These are phyloP conservation scores for Berkeleyomyces rouxiae DNA, from an alignment of 2,329 filamentous ascomycete genomes.

Conservation along the genomic window DNA sequence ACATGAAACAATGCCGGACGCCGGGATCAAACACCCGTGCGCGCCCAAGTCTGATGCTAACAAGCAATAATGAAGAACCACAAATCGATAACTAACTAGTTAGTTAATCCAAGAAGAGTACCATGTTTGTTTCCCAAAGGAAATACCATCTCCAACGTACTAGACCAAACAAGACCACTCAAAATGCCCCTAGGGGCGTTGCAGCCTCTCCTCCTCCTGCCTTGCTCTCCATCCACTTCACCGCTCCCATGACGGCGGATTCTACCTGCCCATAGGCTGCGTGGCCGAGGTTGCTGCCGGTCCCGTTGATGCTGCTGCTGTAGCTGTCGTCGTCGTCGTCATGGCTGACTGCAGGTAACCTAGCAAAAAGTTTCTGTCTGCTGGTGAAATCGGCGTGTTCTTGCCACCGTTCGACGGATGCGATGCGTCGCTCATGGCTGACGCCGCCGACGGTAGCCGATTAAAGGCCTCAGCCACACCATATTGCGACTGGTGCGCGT, in stretches of 20 bases:
- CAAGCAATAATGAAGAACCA: background rate
- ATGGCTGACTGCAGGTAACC: constrained; percentile 50
- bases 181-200: background rate
- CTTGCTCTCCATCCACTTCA: background rate
- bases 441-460: constrained; percentile 29
- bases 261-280: constrained; percentile 4
- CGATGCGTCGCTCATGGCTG: constrained; percentile 22
- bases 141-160: background rate
- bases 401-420: constrained; percentile 28
- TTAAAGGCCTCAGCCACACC: constrained; percentile 17
- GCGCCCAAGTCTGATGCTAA: background rate
- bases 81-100: background rate
- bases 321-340: constrained; percentile 15
- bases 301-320: constrained; percentile 15
- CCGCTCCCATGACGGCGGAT: background rate
- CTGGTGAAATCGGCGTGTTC: constrained; percentile 41
- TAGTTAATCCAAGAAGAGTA: background rate
- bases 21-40: background rate
- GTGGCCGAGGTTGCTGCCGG: background rate
- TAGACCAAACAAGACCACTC: too few species aligned
- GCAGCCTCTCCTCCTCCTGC: background rate
- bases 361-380: constrained; percentile 59
- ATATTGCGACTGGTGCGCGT: background rate
- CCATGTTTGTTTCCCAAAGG: background rate
- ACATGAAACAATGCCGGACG: too few species aligned